Base-by-base conservation (phyloP, 2,329 filamentous ascomycete species). In the Colletotrichum tamarilloi region DNA sequence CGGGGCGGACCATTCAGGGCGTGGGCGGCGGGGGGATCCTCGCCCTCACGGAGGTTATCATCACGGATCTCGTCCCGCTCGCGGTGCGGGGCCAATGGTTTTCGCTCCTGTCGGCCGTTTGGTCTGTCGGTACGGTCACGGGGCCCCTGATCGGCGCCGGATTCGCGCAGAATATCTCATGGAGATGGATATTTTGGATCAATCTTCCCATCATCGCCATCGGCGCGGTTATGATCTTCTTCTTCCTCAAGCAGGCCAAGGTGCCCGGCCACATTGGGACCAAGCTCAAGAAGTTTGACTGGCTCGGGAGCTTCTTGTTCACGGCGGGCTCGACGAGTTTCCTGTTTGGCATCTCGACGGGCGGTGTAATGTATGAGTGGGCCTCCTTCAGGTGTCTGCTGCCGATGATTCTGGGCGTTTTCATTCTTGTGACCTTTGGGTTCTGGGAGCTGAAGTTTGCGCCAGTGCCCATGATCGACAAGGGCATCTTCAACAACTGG, bases 101-200 rank as follows among this genome's bases (percentile, higher is more conserved):
- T 66, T 84, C 77, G 66, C 78, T 78, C 68, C 77, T 82, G 62
- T 84, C 81, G 3, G 78, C 82, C 9, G 85, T 88, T 77, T 91
- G 89, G 90, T 84, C 87, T 1, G 63, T 92, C 5, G 90, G 90
- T 0, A 89, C 84, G 3, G 87, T 89, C 0, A 80, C 82, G 19
- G 89, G 88, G 0, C 90, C 85, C 7, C 75, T 88, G 28, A 81
- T 88, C 46, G 87, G 90, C 6, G 89, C 88, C 22, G 88, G 84
- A 2, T 88, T 91, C 72, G 84, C 87, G 3, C 83, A 89, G 68
- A 82, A 85, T 56, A 84, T 85, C 1, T 81, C 81, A 1, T 91
- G 90, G 91, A 81, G 87, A 9, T 93, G 90, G 90, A 87, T 92
- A 62, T 92, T 92, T 77, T 93, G 88, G 85, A 85, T 92, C 76